These are phyloP conservation scores for Sechiopsis laciniata DNA, from an alignment of 306 rosid genomes.

Conservation along the genomic window DNA sequence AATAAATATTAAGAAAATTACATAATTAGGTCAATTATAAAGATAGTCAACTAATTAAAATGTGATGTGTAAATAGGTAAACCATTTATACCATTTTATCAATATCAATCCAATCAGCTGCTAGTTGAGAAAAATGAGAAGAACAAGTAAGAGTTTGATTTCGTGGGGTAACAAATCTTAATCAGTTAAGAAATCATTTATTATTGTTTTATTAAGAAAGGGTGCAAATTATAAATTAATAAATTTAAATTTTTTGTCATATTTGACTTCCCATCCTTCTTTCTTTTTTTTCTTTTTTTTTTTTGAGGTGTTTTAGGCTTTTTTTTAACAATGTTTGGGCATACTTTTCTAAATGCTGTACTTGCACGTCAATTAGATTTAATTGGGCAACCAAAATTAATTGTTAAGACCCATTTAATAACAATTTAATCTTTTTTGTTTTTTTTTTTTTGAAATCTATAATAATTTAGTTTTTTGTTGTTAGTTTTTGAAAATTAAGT, in stretches of 20 bases:
- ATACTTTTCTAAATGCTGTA: constrained; percentile 5
- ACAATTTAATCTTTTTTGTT: no score
- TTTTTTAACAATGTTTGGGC: not conserved
- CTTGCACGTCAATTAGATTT: not conserved
- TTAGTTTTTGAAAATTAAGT: no score
- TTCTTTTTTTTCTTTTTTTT: no score
- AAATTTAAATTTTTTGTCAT: not conserved
- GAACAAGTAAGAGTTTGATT: constrained; percentile 35
- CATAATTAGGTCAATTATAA: constrained; percentile 19
- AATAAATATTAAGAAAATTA: no score
- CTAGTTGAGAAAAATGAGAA: constrained; percentile 30
- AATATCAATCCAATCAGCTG: constrained; percentile 2
- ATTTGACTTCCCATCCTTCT: constrained; percentile 14
- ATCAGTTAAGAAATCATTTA: constrained; percentile 53
- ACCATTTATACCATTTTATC: constrained; percentile 23
- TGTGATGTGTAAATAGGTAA: constrained; percentile 47
- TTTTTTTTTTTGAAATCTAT: no score
- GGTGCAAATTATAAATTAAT: not conserved
- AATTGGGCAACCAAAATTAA: not conserved
- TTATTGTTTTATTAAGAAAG: not conserved
- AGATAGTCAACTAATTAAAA: constrained; percentile 23
- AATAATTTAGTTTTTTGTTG: no score
- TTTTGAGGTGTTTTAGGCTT: no score
- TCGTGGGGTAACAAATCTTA: constrained; percentile 74
- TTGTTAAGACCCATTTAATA: no score